Evolutionary conservation across 345 rosid species (phyloP).

Genomic region (Clarkia xantiana): DNA sequence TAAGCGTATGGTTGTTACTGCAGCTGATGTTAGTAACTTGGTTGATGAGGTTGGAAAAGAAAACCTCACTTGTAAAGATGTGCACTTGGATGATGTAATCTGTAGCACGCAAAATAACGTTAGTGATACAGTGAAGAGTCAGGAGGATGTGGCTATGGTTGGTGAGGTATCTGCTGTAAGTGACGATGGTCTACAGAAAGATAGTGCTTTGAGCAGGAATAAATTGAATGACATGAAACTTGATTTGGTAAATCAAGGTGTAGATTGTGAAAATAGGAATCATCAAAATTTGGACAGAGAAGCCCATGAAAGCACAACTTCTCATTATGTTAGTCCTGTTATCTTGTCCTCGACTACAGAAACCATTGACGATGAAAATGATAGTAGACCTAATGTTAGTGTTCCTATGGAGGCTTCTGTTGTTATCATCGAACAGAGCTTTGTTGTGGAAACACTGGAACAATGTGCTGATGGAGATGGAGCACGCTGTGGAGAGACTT

Average conservation of each 20-base stretch:
- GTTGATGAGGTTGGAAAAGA: slow-evolving; percentile 11
- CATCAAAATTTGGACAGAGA: not conserved
- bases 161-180: not conserved
- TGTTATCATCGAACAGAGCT: not conserved
- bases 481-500: not conserved
- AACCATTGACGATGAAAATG: not conserved
- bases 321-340: not conserved
- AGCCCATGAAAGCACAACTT: not conserved
- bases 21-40: slow-evolving; percentile 15
- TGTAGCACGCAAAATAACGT: not conserved
- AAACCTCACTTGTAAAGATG: slow-evolving; percentile 22
- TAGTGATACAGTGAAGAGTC: not conserved
- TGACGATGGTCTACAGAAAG: not conserved
- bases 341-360: not conserved
- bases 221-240: not conserved
- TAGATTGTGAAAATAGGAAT: not conserved
- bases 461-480: not conserved
- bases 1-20: slow-evolving; percentile 9
- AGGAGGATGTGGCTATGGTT: not conserved
- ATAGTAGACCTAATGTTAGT: not conserved
- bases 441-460: not conserved
- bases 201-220: not conserved
- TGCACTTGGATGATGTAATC: slow-evolving; percentile 19
- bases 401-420: not conserved
- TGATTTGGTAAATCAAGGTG: not conserved